Evolutionary conservation across 2,329 filamentous ascomycete species (phyloP).

Genomic region (Berkeleyomyces basicola): DNA sequence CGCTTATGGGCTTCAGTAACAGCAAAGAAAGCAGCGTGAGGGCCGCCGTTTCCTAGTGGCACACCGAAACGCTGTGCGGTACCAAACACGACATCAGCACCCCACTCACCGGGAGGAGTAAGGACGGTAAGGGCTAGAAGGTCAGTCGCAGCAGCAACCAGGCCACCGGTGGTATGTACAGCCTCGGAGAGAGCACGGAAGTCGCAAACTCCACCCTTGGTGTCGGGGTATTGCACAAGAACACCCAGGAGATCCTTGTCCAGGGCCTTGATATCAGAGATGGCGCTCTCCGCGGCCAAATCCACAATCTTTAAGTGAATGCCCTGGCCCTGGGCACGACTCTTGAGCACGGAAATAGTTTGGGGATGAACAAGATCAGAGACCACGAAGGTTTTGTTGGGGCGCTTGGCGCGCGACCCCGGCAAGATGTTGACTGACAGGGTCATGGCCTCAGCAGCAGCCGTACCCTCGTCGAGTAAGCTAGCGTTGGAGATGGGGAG

Average conservation of each 20-base stretch:
- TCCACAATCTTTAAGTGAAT: constrained; percentile 63
- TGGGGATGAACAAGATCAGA: constrained; percentile 71
- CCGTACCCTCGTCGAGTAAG: constrained; percentile 77
- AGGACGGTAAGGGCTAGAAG: constrained; percentile 73
- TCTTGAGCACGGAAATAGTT: constrained; percentile 68
- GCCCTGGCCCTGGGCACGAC: constrained; percentile 80
- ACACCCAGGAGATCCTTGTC: constrained; percentile 76
- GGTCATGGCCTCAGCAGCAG: constrained; percentile 91
- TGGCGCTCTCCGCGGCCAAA: constrained; percentile 43
- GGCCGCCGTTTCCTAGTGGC: constrained; percentile 79
- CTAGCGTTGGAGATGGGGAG: constrained; percentile 83
- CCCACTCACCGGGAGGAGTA: constrained; percentile 83
- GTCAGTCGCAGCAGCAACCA: constrained; percentile 79
- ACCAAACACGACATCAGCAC: constrained; percentile 87
- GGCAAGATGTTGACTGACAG: constrained; percentile 50
- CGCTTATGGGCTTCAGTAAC: constrained; percentile 83
- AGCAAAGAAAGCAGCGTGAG: constrained; percentile 94
- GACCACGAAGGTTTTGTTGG: constrained; percentile 68
- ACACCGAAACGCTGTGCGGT: constrained; percentile 85
- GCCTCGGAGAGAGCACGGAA: constrained; percentile 57
- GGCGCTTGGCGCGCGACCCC: constrained; percentile 51
- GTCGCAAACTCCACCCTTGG: constrained; percentile 62
- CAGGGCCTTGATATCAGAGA: constrained; percentile 51
- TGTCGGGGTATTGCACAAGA: constrained; percentile 89
- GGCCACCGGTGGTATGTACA: constrained; percentile 60